Percentiles rank a stretch among this genome's conserved stretches.
phyloP scores from a whole-genome alignment of 148 eudicot genomes.

The Rhododendron griersonianum region DNA sequence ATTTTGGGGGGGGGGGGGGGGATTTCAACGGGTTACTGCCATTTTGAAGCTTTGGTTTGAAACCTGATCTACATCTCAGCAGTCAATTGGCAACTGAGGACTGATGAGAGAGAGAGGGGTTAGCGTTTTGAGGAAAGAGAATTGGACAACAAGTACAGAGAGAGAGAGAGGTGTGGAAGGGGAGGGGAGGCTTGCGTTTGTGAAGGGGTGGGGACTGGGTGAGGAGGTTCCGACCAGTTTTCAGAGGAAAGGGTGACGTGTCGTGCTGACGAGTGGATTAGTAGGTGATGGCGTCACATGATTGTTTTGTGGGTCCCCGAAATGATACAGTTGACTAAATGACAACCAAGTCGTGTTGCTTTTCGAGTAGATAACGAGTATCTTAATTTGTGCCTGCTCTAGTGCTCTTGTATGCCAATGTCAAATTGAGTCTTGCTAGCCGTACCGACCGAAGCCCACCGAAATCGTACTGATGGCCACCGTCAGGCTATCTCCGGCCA shows the following conservation, averaged over 20 bases:
- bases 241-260: neutral
- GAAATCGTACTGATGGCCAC: too few species aligned
- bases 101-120: neutral
- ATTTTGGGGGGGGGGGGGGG: neutral
- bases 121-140: neutral
- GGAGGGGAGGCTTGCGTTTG: too few species aligned
- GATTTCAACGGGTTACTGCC: neutral
- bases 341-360: neutral
- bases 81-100: neutral
- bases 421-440: too few species aligned
- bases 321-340: neutral
- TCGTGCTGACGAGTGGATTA: neutral
- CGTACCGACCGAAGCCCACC: too few species aligned
- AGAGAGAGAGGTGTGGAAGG: slow-evolving; percentile 8
- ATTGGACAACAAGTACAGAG: neutral
- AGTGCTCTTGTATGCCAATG: too few species aligned
- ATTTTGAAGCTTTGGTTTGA: neutral
- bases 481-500: rapidly evolving
- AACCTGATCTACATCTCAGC: neutral
- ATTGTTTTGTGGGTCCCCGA: neutral
- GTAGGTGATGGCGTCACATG: neutral
- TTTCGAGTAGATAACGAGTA: too few species aligned
- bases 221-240: neutral
- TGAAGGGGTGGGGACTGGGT: neutral
- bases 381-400: too few species aligned